A percentile compares a stretch with the other conserved stretches of the same genome.
phyloP scores from a whole-genome alignment of 805 yeast genomes.

The Martiniozyma abietophila region DNA sequence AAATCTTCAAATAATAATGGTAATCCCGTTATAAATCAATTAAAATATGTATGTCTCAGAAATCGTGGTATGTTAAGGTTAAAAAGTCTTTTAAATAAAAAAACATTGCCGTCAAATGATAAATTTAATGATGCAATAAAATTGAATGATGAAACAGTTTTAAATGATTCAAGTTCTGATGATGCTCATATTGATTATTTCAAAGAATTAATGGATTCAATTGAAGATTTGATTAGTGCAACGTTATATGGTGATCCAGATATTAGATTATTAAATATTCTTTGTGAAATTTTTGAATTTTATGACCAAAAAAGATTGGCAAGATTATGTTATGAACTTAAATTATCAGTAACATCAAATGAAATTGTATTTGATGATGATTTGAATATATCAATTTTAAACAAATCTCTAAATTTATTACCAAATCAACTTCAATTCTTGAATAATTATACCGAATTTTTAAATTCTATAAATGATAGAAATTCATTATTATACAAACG shows the following conservation, averaged over 20 bases:
- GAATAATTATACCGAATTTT: conserved; percentile 14
- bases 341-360: conserved; percentile 34
- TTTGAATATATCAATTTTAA: conserved; percentile 15
- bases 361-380: conserved; percentile 15
- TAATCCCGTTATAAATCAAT: conserved; percentile 58
- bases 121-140: not conserved
- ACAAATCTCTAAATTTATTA: conserved; percentile 19
- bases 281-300: conserved; percentile 42
- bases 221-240: conserved; percentile 60
- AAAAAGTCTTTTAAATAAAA: conserved; percentile 16
- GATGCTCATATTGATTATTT: conserved; percentile 10
- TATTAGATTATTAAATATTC: conserved; percentile 37
- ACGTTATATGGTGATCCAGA: conserved; percentile 64
- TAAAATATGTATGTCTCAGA: conserved; percentile 70
- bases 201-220: conserved; percentile 15
- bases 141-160: not conserved
- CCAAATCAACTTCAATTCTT: conserved; percentile 23
- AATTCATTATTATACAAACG: conserved; percentile 9
- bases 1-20: conserved; percentile 31
- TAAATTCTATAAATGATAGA: conserved; percentile 15
- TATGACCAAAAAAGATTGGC: conserved; percentile 41
- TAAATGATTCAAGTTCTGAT: not conserved
- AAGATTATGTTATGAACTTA: conserved; percentile 52
- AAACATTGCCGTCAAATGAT: not conserved
- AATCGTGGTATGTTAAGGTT: conserved; percentile 72